phyloP scores from a whole-genome alignment of 139 green algal genomes.

The Chlamydomonas sphaeroides region DNA sequence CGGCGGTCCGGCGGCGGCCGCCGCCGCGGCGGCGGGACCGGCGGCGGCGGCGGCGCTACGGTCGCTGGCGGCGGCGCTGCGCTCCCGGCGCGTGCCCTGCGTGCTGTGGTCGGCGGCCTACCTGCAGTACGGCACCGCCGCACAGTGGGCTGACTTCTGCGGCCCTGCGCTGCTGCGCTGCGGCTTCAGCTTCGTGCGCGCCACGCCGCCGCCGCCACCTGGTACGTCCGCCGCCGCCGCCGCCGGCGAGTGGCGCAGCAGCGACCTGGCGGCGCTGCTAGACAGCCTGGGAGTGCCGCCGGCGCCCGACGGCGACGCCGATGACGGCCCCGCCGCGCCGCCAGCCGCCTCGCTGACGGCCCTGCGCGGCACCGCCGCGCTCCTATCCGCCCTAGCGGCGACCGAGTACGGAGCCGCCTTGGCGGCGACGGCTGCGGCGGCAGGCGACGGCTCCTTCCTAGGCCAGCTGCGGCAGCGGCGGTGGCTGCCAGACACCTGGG shows the following conservation, averaged over 20 bases:
- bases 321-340: neutral
- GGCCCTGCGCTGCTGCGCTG: constrained; percentile 28
- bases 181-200: constrained; percentile 19
- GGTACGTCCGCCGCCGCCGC: neutral
- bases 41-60: neutral
- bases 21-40: neutral
- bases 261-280: constrained; percentile 15
- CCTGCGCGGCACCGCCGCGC: neutral
- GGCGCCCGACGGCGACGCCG: neutral
- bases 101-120: constrained; percentile 26
- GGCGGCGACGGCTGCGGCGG: neutral
- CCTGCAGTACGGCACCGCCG: constrained; percentile 20
- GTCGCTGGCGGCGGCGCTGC: too few relatives aligned
- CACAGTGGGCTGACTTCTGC: constrained; percentile 35
- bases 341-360: neutral
- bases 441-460: neutral
- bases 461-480: neutral
- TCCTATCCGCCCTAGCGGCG: neutral
- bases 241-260: neutral
- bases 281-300: neutral
- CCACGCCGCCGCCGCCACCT: neutral
- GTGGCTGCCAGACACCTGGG: constrained; percentile 33
- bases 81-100: neutral
- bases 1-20: neutral
- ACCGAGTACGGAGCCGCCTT: constrained; percentile 14